phyloP scores from a whole-genome alignment of 805 yeast species.

The Nakazawaea pomicola region DNA sequence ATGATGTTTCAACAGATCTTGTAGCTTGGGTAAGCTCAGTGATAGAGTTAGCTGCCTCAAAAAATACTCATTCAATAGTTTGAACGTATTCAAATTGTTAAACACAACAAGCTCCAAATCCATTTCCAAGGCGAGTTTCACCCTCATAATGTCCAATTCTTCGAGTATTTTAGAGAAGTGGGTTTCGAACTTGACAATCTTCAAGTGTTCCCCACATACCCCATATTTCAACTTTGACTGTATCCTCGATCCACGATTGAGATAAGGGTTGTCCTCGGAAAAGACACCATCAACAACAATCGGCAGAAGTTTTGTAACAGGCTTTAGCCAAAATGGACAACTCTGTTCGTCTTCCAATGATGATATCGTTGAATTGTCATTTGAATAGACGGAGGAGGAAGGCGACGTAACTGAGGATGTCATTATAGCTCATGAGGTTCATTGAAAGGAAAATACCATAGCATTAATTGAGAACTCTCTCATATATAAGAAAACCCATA shows the following conservation, averaged over 20 bases:
- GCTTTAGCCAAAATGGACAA: neutral
- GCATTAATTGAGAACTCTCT: too few species aligned
- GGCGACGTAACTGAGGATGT: neutral
- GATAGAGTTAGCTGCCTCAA: neutral
- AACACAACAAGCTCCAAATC: neutral
- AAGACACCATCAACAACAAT: slow-evolving; percentile 2
- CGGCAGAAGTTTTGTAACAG: neutral
- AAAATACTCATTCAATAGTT: slow-evolving; percentile 1
- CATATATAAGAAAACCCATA: too few species aligned
- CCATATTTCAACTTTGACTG: too few species aligned
- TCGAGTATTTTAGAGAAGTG: neutral
- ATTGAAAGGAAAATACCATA: too few species aligned
- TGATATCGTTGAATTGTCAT: neutral
- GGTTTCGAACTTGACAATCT: slow-evolving; percentile 5
- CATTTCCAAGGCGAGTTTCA: neutral
- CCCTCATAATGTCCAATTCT: neutral
- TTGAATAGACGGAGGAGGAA: slow-evolving; percentile 1
- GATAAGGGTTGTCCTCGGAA: neutral
- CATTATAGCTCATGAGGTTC: too few species aligned
- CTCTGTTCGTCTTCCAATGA: neutral
- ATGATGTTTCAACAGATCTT: neutral
- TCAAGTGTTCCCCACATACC: neutral
- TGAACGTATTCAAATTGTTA: slow-evolving; percentile 3
- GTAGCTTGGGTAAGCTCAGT: neutral
- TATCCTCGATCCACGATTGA: neutral